Conservation (phyloP, 2,329 filamentous ascomycete species). For the Penicillium sp. region DNA sequence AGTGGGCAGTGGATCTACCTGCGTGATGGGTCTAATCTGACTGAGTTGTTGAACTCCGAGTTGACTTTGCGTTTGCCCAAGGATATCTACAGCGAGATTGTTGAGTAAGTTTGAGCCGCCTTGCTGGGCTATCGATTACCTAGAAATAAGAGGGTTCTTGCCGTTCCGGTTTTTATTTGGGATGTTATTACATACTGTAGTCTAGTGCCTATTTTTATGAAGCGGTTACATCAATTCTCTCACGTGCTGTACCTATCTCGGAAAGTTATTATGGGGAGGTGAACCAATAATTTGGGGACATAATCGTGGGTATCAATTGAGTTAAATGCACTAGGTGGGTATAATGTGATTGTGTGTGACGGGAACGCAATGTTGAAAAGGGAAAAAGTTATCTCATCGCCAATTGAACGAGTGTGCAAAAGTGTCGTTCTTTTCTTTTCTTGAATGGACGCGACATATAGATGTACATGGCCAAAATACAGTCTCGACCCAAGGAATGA, state of each 20-base stretch:
- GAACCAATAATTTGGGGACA: background rate
- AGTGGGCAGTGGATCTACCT: slow-evolving; percentile 82
- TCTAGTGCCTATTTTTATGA: slow-evolving; percentile 1
- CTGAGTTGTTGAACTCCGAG: slow-evolving; percentile 71
- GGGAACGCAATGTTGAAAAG: background rate
- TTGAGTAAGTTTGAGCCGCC: slow-evolving; percentile 15
- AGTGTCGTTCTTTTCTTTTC: background rate
- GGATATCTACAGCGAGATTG: slow-evolving; percentile 35
- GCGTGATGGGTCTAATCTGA: slow-evolving; percentile 75
- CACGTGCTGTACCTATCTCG: background rate
- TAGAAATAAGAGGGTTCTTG: background rate
- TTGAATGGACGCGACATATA: background rate
- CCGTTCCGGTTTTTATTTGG: background rate
- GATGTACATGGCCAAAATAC: background rate
- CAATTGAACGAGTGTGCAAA: background rate
- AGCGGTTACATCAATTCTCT: background rate
- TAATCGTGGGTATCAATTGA: background rate
- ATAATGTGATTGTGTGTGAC: background rate
- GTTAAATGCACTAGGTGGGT: background rate
- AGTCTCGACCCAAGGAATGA: background rate
- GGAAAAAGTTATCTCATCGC: background rate
- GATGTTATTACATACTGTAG: slow-evolving; percentile 3
- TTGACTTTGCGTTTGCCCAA: slow-evolving; percentile 62
- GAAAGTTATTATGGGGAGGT: too few relatives aligned
- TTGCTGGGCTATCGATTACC: background rate